Evolutionary conservation across 148 eudicot species (phyloP), one percentile per base, ranked within the genome.

Genomic region (Gaultheria prostrata): DNA sequence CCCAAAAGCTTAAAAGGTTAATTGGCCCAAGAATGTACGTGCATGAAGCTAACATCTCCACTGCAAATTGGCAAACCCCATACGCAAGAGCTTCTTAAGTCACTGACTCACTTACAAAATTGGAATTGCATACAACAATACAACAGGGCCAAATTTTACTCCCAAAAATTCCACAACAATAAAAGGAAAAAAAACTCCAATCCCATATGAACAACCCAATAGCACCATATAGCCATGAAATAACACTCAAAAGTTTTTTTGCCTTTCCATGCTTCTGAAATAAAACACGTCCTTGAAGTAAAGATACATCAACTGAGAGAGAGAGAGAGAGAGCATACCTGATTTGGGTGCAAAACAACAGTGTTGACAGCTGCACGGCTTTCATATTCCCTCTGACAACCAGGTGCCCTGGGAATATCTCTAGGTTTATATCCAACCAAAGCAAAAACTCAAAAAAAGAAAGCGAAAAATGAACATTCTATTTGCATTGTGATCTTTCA

Each of bases 291-390:
- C 6, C 65, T 51, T 50, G 43, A 51, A 18, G 24, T 24, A 46
- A 76, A 21, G 20, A 76, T 28, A 30, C 21, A 53, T 14, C 45
- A 77, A 77, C 12, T 15, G 14, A 14, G 11, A 56, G 45, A 30
- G 12, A 63, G 59, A 49, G 10, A 30, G 12, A 65, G 61, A 49
- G 10, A 51, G 32, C 75, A 28, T 35, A 95, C 99, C 98, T 97
- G 99, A 88, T 97, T 97, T 45, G 99, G 99, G 81, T 97, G 99
- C 85, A 97, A 89, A 84, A 95, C 96, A 82, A 97, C 99, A 54
- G 99, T 95, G 85, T 97, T 97, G 74, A 97, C 99, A 57, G 99
- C 98, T 69, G 97, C 99, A 83, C 99, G 99, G 80, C 99, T 97
- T 87, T 97, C 99, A 85, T 97, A 97, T 84, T 97, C 99, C 89